These are phyloP conservation scores for Leccinum broughii DNA, from an alignment of 768 basidiomycete species.

Conservation along the genomic window DNA sequence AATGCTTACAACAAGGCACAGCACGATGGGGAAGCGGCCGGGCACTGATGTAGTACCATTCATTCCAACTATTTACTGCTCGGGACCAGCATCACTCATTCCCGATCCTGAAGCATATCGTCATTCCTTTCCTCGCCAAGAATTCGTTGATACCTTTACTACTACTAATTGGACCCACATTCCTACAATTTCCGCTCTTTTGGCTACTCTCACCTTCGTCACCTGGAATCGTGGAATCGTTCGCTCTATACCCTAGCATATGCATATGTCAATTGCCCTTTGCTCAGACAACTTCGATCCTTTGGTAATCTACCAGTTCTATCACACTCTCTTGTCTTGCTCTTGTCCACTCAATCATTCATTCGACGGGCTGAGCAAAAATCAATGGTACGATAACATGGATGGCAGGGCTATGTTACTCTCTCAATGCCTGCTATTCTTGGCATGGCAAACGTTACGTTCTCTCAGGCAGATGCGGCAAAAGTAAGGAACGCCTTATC, in stretches of 20 bases:
- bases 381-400: not conserved
- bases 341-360: not conserved
- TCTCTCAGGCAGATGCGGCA: too few species aligned
- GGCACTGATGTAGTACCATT: constrained; percentile 14
- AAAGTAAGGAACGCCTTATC: too few species aligned
- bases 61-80: not conserved
- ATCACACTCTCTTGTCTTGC: not conserved
- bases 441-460: not conserved
- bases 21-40: constrained; percentile 22
- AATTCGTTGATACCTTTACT: not conserved
- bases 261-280: not conserved
- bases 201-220: constrained; percentile 1
- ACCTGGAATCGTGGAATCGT: constrained; percentile 3
- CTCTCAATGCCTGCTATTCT: not conserved
- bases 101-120: not conserved
- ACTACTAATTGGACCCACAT: not conserved
- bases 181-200: constrained; percentile 21
- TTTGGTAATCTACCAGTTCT: not conserved
- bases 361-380: not conserved
- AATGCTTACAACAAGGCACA: constrained; percentile 21
- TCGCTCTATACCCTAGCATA: constrained; percentile 10
- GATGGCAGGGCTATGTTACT: too few species aligned
- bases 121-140: not conserved
- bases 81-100: not conserved
- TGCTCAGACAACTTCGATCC: not conserved